These are phyloP conservation scores for Paradendryphiella salina DNA, from an alignment of 2,329 filamentous ascomycete genomes.

Conservation along the genomic window DNA sequence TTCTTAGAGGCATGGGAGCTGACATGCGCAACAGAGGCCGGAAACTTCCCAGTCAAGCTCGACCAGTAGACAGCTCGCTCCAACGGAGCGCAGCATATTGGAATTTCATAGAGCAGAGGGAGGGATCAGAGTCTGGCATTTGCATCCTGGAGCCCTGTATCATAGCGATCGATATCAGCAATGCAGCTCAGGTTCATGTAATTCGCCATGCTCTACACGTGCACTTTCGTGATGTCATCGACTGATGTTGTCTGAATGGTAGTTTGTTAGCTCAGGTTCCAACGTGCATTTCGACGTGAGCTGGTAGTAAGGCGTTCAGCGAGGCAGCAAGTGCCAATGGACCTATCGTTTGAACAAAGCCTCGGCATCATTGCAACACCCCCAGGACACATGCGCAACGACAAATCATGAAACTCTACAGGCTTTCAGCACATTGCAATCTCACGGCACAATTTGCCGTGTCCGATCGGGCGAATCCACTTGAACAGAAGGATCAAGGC, in stretches of 20 bases:
- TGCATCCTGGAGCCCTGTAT: slow-evolving; percentile 32
- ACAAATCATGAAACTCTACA: too few species aligned
- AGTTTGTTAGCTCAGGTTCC: background rate
- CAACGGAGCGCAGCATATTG: slow-evolving; percentile 16
- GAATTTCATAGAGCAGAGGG: slow-evolving; percentile 22
- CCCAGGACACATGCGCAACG: too few species aligned
- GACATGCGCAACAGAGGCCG: slow-evolving; percentile 28
- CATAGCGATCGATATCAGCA: slow-evolving; percentile 36
- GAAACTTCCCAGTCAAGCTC: slow-evolving; percentile 45
- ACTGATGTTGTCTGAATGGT: background rate
- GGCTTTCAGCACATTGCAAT: too few species aligned
- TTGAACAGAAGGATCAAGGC: background rate
- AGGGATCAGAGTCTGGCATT: slow-evolving; percentile 29
- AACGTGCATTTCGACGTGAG: background rate
- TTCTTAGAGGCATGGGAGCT: slow-evolving; percentile 1
- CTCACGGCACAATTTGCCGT: too few species aligned
- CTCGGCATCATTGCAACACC: too few species aligned
- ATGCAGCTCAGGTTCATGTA: slow-evolving; percentile 33
- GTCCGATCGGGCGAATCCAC: too few species aligned
- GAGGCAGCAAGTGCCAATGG: background rate
- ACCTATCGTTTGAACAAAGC: too few species aligned
- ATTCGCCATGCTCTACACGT: background rate
- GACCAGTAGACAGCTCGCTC: slow-evolving; percentile 39
- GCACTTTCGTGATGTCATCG: slow-evolving; percentile 11
- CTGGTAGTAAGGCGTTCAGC: background rate